Evolutionary conservation across 225 moss, liverwort and hornwort genomes (phyloP).

Genomic region (Polytrichum commune): DNA sequence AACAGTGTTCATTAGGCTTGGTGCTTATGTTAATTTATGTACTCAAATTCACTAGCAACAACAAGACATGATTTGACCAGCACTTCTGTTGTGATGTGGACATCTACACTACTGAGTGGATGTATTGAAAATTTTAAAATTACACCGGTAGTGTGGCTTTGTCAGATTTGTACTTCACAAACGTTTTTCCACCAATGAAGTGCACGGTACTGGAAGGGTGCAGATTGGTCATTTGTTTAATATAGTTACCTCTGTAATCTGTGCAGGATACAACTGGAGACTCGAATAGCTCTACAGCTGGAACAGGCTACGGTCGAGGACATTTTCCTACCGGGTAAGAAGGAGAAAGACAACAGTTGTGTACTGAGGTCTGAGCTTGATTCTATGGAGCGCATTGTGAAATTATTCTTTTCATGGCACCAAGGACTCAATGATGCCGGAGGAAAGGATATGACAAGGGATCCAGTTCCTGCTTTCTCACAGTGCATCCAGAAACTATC

Average conservation of each 20-base stretch:
- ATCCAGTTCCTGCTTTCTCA: conserved; percentile 26
- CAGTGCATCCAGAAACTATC: conserved; percentile 49
- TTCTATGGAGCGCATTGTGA: conserved; percentile 48
- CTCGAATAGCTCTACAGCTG: conserved; percentile 43
- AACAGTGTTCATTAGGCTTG: too few species aligned
- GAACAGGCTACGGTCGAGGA: conserved; percentile 69
- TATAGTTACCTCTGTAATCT: neutral
- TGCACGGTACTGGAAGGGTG: too few species aligned
- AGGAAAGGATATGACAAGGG: conserved; percentile 12
- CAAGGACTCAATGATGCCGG: conserved; percentile 48
- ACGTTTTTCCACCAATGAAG: too few species aligned
- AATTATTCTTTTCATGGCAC: conserved; percentile 62
- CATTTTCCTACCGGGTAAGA: conserved; percentile 56
- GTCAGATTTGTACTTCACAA: too few species aligned
- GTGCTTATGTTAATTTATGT: too few species aligned
- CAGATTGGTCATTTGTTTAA: too few species aligned
- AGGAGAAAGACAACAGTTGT: conserved; percentile 30
- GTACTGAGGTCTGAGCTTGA: conserved; percentile 31
- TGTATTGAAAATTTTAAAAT: too few species aligned
- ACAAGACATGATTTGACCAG: too few species aligned
- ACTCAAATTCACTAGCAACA: too few species aligned
- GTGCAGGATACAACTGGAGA: conserved; percentile 43
- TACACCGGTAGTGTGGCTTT: too few species aligned
- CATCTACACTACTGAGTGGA: too few species aligned
- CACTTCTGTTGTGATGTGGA: too few species aligned